Conservation (phyloP, 139 green algal species). For the Diplosphaera chodatii region DNA sequence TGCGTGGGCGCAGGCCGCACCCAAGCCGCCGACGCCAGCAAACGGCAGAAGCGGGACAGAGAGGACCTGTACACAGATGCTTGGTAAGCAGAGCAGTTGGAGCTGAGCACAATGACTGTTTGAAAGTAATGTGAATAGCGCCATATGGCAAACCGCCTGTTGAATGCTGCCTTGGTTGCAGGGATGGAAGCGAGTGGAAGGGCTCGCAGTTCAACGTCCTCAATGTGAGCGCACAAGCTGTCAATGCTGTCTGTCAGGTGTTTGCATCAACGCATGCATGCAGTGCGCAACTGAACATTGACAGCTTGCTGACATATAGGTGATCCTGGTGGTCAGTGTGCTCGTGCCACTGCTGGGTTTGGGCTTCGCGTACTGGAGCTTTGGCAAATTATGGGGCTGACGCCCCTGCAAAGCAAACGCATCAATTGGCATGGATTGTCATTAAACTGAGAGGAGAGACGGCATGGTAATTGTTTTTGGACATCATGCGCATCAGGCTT, state of each 20-base stretch:
- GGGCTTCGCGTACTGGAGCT: not conserved
- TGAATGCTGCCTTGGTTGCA: not conserved
- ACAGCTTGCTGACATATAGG: too few relatives aligned
- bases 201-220: not conserved
- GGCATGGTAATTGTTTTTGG: too few relatives aligned
- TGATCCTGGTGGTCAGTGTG: not conserved
- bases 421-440: too few relatives aligned
- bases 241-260: too few relatives aligned
- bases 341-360: not conserved
- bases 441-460: too few relatives aligned
- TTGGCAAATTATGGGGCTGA: not conserved
- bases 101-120: too few relatives aligned
- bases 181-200: not conserved
- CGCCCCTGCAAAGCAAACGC: not conserved
- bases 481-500: too few relatives aligned
- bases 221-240: too few relatives aligned
- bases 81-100: not conserved
- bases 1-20: not conserved
- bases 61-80: constrained; percentile 3
- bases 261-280: too few relatives aligned
- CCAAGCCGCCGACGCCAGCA: not conserved
- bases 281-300: too few relatives aligned
- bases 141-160: too few relatives aligned
- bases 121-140: too few relatives aligned
- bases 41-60: not conserved